phyloP scores from a whole-genome alignment of 371 early-diverging fungal genomes.

The Circinella minor region DNA sequence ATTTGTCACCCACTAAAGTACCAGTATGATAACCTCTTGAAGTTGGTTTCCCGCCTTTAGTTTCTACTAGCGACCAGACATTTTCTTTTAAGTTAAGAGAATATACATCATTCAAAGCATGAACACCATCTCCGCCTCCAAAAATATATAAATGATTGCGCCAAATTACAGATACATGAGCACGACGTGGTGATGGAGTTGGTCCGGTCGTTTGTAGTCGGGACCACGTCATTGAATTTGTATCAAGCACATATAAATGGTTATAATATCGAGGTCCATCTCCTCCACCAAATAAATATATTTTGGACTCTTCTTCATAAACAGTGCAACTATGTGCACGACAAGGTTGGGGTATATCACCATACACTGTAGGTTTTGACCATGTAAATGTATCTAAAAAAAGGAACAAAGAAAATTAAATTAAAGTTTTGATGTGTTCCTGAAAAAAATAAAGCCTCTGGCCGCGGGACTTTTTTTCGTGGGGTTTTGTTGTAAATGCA shows the following conservation, averaged over 20 bases:
- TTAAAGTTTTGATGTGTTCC: neutral
- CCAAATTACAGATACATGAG: constrained; percentile 80
- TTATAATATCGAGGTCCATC: constrained; percentile 86
- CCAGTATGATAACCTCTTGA: constrained; percentile 88
- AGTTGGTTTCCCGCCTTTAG: constrained; percentile 65
- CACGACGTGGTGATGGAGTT: constrained; percentile 73
- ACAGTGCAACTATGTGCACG: constrained; percentile 83
- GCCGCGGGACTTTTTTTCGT: neutral
- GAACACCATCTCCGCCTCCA: constrained; percentile 87
- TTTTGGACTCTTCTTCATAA: constrained; percentile 55
- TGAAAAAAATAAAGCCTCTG: neutral
- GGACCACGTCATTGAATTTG: constrained; percentile 64
- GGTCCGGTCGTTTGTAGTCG: constrained; percentile 56
- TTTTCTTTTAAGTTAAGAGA: constrained; percentile 49
- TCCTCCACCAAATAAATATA: constrained; percentile 87
- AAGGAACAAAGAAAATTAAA: neutral
- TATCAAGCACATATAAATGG: constrained; percentile 49
- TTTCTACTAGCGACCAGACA: constrained; percentile 60
- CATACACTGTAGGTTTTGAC: constrained; percentile 69
- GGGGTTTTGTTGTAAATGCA: neutral
- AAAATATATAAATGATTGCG: constrained; percentile 75
- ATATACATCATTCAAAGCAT: constrained; percentile 73
- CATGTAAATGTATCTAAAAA: constrained; percentile 78
- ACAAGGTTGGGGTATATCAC: constrained; percentile 75
- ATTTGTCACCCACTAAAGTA: constrained; percentile 76